Percentiles rank a stretch among this genome's conserved stretches.
Conservation (phyloP, 2,329 filamentous ascomycete genomes). For the Cladosporium sp. region DNA sequence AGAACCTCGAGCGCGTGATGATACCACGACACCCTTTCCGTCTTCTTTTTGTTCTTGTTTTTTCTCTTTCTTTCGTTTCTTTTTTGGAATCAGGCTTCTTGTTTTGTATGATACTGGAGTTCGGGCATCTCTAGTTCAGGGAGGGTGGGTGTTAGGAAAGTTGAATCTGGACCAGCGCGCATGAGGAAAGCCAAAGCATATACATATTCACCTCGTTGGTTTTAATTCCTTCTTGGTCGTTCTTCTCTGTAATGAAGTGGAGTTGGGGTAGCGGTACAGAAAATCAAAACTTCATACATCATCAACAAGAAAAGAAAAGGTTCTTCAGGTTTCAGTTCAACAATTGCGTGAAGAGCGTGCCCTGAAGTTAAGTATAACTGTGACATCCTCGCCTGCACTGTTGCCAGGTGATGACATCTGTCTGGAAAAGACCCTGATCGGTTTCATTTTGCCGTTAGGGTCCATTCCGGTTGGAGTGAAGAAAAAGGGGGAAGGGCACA, state of each 20-base stretch:
- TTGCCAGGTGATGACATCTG: neutral
- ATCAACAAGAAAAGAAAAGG: neutral
- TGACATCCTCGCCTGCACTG: neutral
- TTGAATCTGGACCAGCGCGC: neutral
- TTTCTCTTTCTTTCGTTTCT: neutral
- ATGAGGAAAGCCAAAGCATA: neutral
- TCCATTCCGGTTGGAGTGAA: neutral
- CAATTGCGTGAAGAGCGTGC: neutral
- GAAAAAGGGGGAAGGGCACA: neutral
- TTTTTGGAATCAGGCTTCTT: neutral
- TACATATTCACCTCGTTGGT: neutral
- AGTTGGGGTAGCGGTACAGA: no score
- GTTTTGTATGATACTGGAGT: slow-evolving; percentile 18
- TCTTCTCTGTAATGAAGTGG: neutral
- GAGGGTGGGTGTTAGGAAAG: neutral
- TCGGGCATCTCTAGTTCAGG: slow-evolving; percentile 2
- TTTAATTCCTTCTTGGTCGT: neutral
- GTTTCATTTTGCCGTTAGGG: neutral
- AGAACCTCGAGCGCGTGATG: slow-evolving; percentile 4
- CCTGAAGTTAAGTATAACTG: neutral
- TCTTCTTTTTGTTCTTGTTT: neutral
- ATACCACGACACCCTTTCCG: slow-evolving; percentile 5
- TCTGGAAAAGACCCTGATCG: neutral
- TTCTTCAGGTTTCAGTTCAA: neutral
- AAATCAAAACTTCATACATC: neutral